A percentile compares a stretch with the other conserved stretches of the same genome.
phyloP scores from a whole-genome alignment of 1,284 basidiomycete genomes.

The Xanthoconium separans region DNA sequence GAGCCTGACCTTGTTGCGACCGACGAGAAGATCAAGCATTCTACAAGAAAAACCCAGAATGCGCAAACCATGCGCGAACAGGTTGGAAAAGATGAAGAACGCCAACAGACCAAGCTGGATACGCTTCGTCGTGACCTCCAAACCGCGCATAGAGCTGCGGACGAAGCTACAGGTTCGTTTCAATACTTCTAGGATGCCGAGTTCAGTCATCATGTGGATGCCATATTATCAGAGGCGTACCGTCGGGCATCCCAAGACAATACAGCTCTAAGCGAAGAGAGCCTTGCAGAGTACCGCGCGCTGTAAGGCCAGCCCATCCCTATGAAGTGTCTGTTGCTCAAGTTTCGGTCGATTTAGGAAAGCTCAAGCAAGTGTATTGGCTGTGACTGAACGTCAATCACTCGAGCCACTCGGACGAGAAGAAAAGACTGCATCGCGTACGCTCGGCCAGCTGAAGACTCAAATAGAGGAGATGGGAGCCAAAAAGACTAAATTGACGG shows the following conservation, averaged over 20 bases:
- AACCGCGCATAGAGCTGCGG: constrained; percentile 67
- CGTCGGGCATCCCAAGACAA: constrained; percentile 73
- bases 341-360: constrained; percentile 50
- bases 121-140: constrained; percentile 64
- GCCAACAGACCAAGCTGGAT: constrained; percentile 62
- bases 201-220: constrained; percentile 3
- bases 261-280: constrained; percentile 78
- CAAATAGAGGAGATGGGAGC: constrained; percentile 67
- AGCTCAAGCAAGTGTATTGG: constrained; percentile 72
- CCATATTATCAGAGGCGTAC: constrained; percentile 62
- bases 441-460: constrained; percentile 64
- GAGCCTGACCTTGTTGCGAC: constrained; percentile 79
- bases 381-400: constrained; percentile 85
- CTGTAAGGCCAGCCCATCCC: constrained; percentile 52
- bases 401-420: constrained; percentile 84
- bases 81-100: constrained; percentile 67
- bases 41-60: constrained; percentile 74
- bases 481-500: constrained; percentile 58
- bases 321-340: constrained; percentile 7
- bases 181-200: not conserved
- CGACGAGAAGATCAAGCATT: constrained; percentile 87
- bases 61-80: constrained; percentile 64
- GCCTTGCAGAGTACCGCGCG: constrained; percentile 84
- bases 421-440: constrained; percentile 70
- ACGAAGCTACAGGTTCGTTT: constrained; percentile 70